Base-by-base conservation (phyloP, 345 rosid species). In the Eucalyptus paniculata region DNA sequence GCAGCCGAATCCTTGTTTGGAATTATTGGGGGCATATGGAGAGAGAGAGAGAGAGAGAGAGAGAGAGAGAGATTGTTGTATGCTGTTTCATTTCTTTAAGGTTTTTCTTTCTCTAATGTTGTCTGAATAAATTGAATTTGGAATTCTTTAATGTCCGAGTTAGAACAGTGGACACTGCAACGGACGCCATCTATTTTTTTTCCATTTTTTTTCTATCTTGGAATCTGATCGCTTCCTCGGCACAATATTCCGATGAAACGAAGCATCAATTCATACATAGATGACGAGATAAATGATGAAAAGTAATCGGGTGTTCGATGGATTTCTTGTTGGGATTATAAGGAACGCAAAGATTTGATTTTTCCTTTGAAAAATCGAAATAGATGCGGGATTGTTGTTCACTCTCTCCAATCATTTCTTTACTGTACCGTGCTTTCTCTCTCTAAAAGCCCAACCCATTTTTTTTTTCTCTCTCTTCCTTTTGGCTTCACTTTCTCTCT, bases 351-450 rank as follows among this genome's bases (percentile, higher is more conserved):
- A 77, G 85, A 77, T 77, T 40, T 7, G 42, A 77, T 77, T 77
- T 77, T 37, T 23, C 12, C 23, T 19, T 54, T 24, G 56, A 30
- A 37, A 56, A 54, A 44, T 26, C 13, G 18, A 37, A 85, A 58
- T 53, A 60, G 47, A 44, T 42, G 87, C 53, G 87, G 86, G n/a
- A 89, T 89, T 45, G 80, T 60, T 54, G 30, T 80, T 86, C 56
- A 45, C 72, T 81, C 87, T n/a, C 87, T 86, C 90, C 90, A 89
- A 86, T 89, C 90, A 89, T 86, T 86, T 89, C 69, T 89, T 19
- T 21, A 51, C 86, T 54, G 50, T 82, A 24, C 12, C 86, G 19
- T 16, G 51, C 86, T 32, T 26, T 87, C 88, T 87, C 88, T 89
- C 90, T 85, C 83, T 85, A 23, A 60, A 86, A 86, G 60, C 67